Evolutionary conservation across 768 basidiomycete genomes (phyloP).

Genomic region (Macrocybe gigantea): DNA sequence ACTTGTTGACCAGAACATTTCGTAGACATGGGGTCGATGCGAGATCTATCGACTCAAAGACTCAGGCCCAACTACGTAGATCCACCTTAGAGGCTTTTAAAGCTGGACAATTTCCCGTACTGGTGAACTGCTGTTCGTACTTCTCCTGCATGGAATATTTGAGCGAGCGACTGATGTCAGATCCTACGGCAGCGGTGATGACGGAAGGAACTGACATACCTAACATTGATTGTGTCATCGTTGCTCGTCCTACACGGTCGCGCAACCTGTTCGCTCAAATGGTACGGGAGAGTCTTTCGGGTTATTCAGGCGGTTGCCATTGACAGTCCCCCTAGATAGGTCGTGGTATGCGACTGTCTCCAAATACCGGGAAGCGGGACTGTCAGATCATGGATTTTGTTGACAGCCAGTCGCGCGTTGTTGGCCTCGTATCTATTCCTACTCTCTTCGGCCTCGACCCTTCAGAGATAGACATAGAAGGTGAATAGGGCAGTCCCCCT

Average conservation of each 20-base stretch:
- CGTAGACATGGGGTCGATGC: constrained; percentile 78
- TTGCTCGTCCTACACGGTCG: constrained; percentile 86
- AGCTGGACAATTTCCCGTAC: constrained; percentile 70
- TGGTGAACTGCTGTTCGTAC: constrained; percentile 78
- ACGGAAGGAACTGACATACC: constrained; percentile 96
- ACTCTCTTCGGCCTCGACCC: constrained; percentile 85
- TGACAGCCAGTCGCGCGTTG: constrained; percentile 61
- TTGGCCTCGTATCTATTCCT: constrained; percentile 72
- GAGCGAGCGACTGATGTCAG: no score
- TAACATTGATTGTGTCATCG: constrained; percentile 85
- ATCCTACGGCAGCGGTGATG: constrained; percentile 54
- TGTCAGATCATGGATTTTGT: constrained; percentile 92
- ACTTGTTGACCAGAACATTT: constrained; percentile 67
- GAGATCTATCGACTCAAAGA: constrained; percentile 68
- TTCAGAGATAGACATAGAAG: constrained; percentile 53
- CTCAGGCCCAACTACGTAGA: constrained; percentile 57
- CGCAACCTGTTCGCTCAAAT: constrained; percentile 90
- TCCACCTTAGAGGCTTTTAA: constrained; percentile 63
- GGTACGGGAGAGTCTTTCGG: constrained; percentile 38
- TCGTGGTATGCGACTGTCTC: constrained; percentile 84
- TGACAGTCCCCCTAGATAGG: constrained; percentile 58
- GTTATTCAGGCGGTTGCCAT: background rate
- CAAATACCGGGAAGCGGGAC: constrained; percentile 71
- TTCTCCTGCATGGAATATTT: background rate
- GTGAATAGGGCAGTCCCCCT: constrained; percentile 24